A percentile compares a stretch with the other conserved stretches of the same genome.
Conservation (phyloP, 2,329 filamentous ascomycete species). For the Alternaria alternata region DNA sequence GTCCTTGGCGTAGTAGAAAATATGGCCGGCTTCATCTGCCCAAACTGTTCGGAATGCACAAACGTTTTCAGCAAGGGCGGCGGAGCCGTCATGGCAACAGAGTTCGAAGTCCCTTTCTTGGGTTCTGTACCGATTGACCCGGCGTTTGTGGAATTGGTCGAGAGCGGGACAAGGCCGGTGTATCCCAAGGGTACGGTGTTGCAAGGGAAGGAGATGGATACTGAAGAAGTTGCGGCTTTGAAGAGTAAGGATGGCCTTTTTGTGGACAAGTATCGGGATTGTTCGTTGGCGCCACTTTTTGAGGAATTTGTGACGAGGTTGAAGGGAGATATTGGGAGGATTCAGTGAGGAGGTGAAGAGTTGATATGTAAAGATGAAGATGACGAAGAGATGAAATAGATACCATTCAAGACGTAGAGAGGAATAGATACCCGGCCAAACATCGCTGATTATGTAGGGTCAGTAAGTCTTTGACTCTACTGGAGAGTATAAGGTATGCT, state of each 20-base stretch:
- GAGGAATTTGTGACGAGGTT: conserved; percentile 67
- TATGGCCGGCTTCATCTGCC: conserved; percentile 92
- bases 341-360: conserved; percentile 3
- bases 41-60: conserved; percentile 80
- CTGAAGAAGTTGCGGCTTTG: conserved; percentile 12
- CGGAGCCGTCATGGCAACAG: conserved; percentile 85
- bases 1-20: conserved; percentile 95
- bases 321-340: conserved; percentile 45
- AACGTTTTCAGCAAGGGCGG: conserved; percentile 94
- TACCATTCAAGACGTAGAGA: background rate
- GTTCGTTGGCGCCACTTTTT: conserved; percentile 75
- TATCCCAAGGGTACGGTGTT: conserved; percentile 72
- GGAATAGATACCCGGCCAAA: background rate
- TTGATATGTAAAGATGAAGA: too few species aligned
- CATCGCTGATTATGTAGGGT: background rate
- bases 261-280: conserved; percentile 76
- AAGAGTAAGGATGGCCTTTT: conserved; percentile 55
- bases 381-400: background rate
- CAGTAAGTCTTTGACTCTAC: background rate
- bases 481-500: background rate
- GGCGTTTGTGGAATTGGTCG: conserved; percentile 86
- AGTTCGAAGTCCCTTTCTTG: conserved; percentile 84
- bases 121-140: conserved; percentile 92
- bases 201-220: conserved; percentile 44
- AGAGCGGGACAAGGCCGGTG: conserved; percentile 71